Percentiles rank a stretch among this genome's conserved stretches.
phyloP scores from a whole-genome alignment of 495 filamentous ascomycete species.

The Penicillium silybi region DNA sequence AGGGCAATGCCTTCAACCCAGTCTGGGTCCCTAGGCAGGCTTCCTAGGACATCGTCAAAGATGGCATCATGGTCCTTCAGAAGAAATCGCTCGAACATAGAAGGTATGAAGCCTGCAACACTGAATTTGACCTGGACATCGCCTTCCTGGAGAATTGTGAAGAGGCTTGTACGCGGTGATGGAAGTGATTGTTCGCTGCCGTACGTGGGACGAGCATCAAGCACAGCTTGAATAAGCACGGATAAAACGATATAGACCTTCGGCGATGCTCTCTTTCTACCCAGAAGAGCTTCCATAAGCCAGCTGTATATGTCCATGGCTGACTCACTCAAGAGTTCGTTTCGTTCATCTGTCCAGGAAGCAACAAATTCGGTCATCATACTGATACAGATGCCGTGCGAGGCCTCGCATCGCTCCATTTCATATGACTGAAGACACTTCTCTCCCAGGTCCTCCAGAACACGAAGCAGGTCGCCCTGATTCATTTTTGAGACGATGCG shows the following conservation, averaged over 20 bases:
- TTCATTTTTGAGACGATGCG: slow-evolving; percentile 25
- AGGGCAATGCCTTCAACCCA: slow-evolving; percentile 82
- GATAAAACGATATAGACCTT: slow-evolving; percentile 63
- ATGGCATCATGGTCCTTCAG: slow-evolving; percentile 77
- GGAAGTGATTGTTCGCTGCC: slow-evolving; percentile 50
- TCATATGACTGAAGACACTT: slow-evolving; percentile 59
- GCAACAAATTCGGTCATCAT: slow-evolving; percentile 61
- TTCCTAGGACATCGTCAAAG: slow-evolving; percentile 70
- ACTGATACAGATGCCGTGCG: slow-evolving; percentile 64
- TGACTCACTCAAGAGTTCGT: slow-evolving; percentile 53
- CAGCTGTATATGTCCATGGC: slow-evolving; percentile 76
- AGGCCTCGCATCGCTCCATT: slow-evolving; percentile 72
- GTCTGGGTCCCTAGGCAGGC: slow-evolving; percentile 64
- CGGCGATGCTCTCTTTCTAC: slow-evolving; percentile 60
- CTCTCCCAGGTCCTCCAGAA: slow-evolving; percentile 55
- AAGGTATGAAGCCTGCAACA: slow-evolving; percentile 63
- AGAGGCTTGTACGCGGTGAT: slow-evolving; percentile 70
- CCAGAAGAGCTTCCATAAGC: slow-evolving; percentile 62
- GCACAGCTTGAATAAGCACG: slow-evolving; percentile 60
- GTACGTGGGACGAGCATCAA: slow-evolving; percentile 62
- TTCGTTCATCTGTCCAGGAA: slow-evolving; percentile 56
- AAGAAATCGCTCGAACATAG: slow-evolving; percentile 72
- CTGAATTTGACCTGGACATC: slow-evolving; percentile 72
- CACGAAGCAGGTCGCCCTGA: slow-evolving; percentile 32
- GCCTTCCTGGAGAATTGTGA: slow-evolving; percentile 63